phyloP scores from a whole-genome alignment of 495 filamentous ascomycete genomes.

The Echria macrotheca region DNA sequence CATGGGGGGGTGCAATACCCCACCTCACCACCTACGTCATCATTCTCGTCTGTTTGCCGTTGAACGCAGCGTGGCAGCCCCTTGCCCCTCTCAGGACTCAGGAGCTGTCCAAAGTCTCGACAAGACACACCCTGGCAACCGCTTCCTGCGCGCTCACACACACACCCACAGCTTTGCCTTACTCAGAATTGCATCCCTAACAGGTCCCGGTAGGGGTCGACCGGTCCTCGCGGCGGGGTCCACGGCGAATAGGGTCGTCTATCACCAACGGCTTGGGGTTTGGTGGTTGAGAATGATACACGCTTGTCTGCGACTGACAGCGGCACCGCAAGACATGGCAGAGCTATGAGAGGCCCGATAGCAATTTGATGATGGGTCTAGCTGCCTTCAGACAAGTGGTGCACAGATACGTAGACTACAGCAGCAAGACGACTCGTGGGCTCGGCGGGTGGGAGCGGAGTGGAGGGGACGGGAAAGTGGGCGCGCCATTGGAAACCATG shows the following conservation, averaged over 20 bases:
- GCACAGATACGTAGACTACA: neutral
- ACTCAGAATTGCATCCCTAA: too few relatives aligned
- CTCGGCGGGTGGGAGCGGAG: neutral
- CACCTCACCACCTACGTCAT: constrained; percentile 25
- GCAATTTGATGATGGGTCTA: too few relatives aligned
- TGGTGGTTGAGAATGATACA: neutral
- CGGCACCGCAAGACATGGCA: too few relatives aligned
- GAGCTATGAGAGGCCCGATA: neutral
- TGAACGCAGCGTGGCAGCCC: neutral
- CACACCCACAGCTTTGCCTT: neutral
- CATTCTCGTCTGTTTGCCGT: constrained; percentile 8
- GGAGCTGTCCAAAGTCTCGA: too few relatives aligned
- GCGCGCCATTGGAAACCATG: constrained; percentile 23
- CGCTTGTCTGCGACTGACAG: neutral
- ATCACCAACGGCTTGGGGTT: too few relatives aligned
- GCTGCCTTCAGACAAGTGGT: too few relatives aligned
- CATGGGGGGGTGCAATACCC: constrained; percentile 7
- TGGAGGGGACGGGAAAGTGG: constrained; percentile 23
- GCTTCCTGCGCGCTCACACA: neutral
- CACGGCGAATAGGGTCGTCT: too few relatives aligned
- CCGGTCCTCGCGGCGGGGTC: neutral
- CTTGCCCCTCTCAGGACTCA: too few relatives aligned
- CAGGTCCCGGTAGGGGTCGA: neutral
- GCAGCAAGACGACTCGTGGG: neutral
- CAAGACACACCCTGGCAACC: neutral